Conservation (phyloP, 495 filamentous ascomycete species). For the Daldinia vernicosa region DNA sequence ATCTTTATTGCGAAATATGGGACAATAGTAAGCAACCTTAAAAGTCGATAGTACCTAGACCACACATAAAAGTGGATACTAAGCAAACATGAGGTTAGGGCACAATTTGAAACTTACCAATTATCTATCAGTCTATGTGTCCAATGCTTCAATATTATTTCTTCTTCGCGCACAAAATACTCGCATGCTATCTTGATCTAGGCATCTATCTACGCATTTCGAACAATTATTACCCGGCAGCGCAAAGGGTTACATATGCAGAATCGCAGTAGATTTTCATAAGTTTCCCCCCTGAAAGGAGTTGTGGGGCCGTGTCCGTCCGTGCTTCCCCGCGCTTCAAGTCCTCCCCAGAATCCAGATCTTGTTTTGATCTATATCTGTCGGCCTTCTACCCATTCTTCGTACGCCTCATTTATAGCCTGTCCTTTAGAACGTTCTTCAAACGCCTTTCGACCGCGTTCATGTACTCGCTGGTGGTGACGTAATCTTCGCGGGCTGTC, state of each 20-base stretch:
- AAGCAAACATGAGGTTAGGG: background rate
- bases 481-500: conserved; percentile 81
- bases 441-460: conserved; percentile 87
- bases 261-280: background rate
- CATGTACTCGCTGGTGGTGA: conserved; percentile 88
- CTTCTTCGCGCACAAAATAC: conserved; percentile 13
- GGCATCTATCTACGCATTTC: conserved; percentile 13
- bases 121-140: no score
- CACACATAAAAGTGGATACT: background rate
- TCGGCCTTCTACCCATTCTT: background rate
- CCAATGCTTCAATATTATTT: conserved; percentile 9
- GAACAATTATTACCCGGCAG: conserved; percentile 1
- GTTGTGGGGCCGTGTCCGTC: background rate
- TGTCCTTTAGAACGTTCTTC: conserved; percentile 67
- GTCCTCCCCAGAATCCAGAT: conserved; percentile 12
- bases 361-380: conserved; percentile 26
- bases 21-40: no score
- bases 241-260: background rate
- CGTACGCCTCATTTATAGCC: conserved; percentile 51
- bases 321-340: background rate
- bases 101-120: background rate
- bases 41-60: background rate
- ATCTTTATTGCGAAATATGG: background rate
- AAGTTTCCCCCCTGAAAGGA: conserved; percentile 5
- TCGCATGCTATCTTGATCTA: conserved; percentile 9